These are phyloP conservation scores for Myxozyma melibiosi DNA, from an alignment of 805 yeast genomes.

Conservation along the genomic window DNA sequence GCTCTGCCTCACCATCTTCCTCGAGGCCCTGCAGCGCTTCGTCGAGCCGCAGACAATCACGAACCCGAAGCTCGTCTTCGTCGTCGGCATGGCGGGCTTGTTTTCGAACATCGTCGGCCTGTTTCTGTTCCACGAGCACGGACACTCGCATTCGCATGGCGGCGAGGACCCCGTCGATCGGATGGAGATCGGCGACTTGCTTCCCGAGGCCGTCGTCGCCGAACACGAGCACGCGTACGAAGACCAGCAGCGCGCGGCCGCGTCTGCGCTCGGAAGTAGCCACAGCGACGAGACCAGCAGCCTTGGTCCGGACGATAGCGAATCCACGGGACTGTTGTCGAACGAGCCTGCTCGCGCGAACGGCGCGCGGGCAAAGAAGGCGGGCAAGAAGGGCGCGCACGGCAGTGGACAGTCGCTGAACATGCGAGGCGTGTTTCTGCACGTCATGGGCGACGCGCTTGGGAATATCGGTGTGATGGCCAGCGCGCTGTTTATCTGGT, in stretches of 20 bases:
- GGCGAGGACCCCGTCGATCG: conserved; percentile 36
- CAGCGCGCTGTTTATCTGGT: conserved; percentile 92
- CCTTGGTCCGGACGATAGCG: conserved; percentile 41
- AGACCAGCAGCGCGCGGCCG: conserved; percentile 21
- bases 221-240: conserved; percentile 9
- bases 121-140: conserved; percentile 85
- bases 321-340: conserved; percentile 37
- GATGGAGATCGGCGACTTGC: conserved; percentile 28
- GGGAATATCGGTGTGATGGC: conserved; percentile 92
- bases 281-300: neutral
- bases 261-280: neutral
- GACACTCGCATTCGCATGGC: conserved; percentile 60
- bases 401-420: conserved; percentile 68
- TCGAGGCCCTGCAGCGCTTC: conserved; percentile 91
- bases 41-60: conserved; percentile 75
- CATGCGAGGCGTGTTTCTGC: conserved; percentile 96
- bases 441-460: conserved; percentile 93
- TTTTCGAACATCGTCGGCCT: conserved; percentile 81
- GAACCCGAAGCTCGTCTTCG: conserved; percentile 78
- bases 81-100: conserved; percentile 83
- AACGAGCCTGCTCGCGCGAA: conserved; percentile 34
- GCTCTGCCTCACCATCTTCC: conserved; percentile 83
- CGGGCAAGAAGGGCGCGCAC: conserved; percentile 29
- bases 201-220: conserved; percentile 29
- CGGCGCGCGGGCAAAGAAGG: conserved; percentile 10